Base-by-base conservation (phyloP, 768 basidiomycete genomes). In the Leccinellum rugosiceps region DNA sequence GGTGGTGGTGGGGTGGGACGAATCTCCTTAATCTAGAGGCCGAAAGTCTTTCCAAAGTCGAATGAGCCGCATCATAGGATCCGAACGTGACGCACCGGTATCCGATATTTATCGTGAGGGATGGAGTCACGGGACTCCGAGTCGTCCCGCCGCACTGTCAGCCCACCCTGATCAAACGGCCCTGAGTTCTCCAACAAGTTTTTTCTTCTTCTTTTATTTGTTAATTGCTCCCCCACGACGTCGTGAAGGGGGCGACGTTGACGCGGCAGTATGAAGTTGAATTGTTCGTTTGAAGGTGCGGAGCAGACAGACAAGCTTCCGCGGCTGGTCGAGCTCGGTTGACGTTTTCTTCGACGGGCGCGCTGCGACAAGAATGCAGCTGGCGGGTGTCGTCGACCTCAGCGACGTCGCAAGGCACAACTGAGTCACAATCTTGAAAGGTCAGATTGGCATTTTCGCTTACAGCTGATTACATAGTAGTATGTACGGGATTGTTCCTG, bases 161-260 rank as follows among this genome's bases (percentile, higher is more conserved):
- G 35, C 9, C 38, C 38, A 41, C 38, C 38, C 38, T 95, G n/a
- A 19, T 41, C n/a, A 17, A 19, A 43, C 17, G 11, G 6, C 41
- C 41, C 41, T 43, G 41, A 43, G 7, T 19, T 41, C 38, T 9
- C 10, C 19, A 43, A 43, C n/a, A 43, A 43, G 6, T 19, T 19
- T 41, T 19, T 41, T 19, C 9, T 15, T 17, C 5, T 35, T 15
- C 13, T 32, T 32, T 11, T 32, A 6, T 35, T 41, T n/a, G n/a
- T 41, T n/a, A n/a, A 38, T n/a, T 10, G 38, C n/a, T 38, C 41
- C 41, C 41, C 19, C 19, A 43, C 38, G n/a, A 41, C 41, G 41
- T 43, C 41, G 41, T 13, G 41, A 43, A 19, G 41, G 41, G 19
- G 19, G 19, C 10, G 41, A 19, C 25, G 25, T 25, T 30, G 30